Conservation (phyloP, 106 monocot genomes). For the Hemerocallis citrina region DNA sequence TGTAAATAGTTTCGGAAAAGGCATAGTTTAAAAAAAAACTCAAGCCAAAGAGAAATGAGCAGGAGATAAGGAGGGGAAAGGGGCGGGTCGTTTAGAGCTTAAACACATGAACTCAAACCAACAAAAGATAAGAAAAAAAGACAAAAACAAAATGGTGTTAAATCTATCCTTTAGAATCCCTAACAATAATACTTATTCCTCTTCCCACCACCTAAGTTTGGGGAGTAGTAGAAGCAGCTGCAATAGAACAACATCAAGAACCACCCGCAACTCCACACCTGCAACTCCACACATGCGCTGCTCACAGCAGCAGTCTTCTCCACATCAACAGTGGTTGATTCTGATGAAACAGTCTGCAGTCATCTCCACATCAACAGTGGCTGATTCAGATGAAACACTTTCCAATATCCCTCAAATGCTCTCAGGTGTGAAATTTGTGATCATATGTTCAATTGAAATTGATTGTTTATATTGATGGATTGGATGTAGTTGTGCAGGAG, state of each 20-base stretch:
- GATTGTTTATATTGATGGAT: background rate
- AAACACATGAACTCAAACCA: too few relatives aligned
- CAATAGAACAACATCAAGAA: background rate
- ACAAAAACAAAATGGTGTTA: slow-evolving; percentile 4
- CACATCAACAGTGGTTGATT: slow-evolving; percentile 22
- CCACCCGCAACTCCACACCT: slow-evolving; percentile 11
- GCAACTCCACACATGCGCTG: too few relatives aligned
- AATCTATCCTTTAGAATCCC: background rate
- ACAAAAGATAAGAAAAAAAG: too few relatives aligned
- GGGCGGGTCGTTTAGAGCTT: too few relatives aligned
- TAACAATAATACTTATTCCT: background rate
- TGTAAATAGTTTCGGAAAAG: too few relatives aligned
- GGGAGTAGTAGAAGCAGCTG: background rate
- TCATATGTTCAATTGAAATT: background rate
- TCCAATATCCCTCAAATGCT: slow-evolving; percentile 71
- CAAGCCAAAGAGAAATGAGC: too few relatives aligned
- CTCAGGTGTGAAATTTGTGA: slow-evolving; percentile 34
- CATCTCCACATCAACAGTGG: slow-evolving; percentile 32
- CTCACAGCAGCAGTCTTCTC: slow-evolving; percentile 49
- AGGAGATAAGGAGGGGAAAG: too few relatives aligned
- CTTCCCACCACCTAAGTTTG: background rate
- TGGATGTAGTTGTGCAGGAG: slow-evolving; percentile 18
- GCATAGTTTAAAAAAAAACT: too few relatives aligned
- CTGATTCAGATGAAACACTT: slow-evolving; percentile 31
- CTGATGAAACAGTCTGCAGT: slow-evolving; percentile 43